A percentile compares a stretch with the other conserved stretches of the same genome.
Evolutionary conservation across 2,329 filamentous ascomycete genomes (phyloP).

Genomic region (Aspergillus sp.): DNA sequence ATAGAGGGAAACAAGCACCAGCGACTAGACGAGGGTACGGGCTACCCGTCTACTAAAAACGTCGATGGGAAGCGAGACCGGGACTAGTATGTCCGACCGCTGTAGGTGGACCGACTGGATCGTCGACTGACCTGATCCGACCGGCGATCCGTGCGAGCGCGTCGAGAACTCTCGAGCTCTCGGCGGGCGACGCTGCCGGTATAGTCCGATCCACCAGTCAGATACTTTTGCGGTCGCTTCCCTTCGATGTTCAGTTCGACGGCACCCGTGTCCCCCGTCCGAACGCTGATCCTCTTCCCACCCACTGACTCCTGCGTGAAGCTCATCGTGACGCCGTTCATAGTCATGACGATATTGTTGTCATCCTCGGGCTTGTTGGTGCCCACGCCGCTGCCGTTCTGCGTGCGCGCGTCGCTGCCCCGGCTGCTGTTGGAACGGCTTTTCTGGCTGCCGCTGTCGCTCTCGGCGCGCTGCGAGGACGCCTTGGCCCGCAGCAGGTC

Average conservation of each 20-base stretch:
- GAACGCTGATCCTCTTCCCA: slow-evolving; percentile 40
- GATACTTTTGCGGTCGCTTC: slow-evolving; percentile 37
- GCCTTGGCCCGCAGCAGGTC: slow-evolving; percentile 36
- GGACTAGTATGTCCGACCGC: slow-evolving; percentile 17
- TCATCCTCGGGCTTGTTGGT: slow-evolving; percentile 36
- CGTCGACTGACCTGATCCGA: slow-evolving; percentile 39
- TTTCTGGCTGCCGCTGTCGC: slow-evolving; percentile 43
- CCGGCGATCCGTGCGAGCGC: slow-evolving; percentile 33
- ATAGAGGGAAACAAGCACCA: not conserved
- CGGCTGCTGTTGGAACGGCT: slow-evolving; percentile 43
- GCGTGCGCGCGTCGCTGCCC: slow-evolving; percentile 37
- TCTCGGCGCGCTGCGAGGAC: slow-evolving; percentile 28
- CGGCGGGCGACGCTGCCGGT: slow-evolving; percentile 30
- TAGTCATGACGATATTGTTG: slow-evolving; percentile 39
- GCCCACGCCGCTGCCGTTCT: slow-evolving; percentile 29
- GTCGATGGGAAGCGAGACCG: not conserved
- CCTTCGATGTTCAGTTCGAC: slow-evolving; percentile 41
- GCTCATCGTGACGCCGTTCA: slow-evolving; percentile 42
- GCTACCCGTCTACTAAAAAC: not conserved
- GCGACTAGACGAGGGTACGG: not conserved
- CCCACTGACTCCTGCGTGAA: slow-evolving; percentile 37
- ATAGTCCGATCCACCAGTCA: slow-evolving; percentile 36
- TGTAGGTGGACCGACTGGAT: slow-evolving; percentile 40
- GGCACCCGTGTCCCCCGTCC: slow-evolving; percentile 37
- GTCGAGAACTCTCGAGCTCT: slow-evolving; percentile 35